Evolutionary conservation across 352 stramenopile genomes (phyloP), one percentile per base, ranked within the genome.

Genomic region (Phytophthora citrophthora): DNA sequence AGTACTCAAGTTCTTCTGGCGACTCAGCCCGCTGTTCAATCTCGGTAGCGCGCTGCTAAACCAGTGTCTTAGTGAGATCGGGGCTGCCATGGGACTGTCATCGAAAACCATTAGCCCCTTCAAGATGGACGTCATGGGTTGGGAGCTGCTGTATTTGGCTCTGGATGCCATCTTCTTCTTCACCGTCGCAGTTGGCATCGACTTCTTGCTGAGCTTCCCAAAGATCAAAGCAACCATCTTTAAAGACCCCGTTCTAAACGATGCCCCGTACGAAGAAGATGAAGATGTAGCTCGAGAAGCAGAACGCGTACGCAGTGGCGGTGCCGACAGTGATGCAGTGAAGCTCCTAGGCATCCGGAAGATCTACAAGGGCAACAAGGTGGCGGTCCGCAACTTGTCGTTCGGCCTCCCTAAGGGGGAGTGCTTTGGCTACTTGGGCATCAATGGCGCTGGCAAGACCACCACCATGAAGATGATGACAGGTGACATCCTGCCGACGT

Each of bases 401-500:
- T 94, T 97, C 38, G 86, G 79, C 48, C 66, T 97, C 34, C 64
- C 70, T 20, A 72, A 80, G 10, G 91, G 95, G 27, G 89, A 98
- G 45, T 97, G 91, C 60, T 98, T 98, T 68, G 95, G 95, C 15
- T 94, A 97, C 61, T 71, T 98, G 7, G 95, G 95, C 8, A 95
- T 98, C 62, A 98, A 98, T 59, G 94, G 95, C 15, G 95, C 84
- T 9, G 94, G 95, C 31, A 99, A 99, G 73, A 97, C 92, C 2
- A 98, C 95, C 26, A 97, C 94, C 20, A 96, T 98, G 74, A 97
- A 96, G 54, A 97, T 98, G 78, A 73, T 99, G 54, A 97, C 86
- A 12, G 90, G 90, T 20, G 85, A 98, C 39, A 77, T 94, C 13
- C 46, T 83, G 12, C 77, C 77, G 9, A 84, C 72, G 0, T 55